phyloP scores from a whole-genome alignment of 139 green algal species.

The Chlamydomonas sp. region DNA sequence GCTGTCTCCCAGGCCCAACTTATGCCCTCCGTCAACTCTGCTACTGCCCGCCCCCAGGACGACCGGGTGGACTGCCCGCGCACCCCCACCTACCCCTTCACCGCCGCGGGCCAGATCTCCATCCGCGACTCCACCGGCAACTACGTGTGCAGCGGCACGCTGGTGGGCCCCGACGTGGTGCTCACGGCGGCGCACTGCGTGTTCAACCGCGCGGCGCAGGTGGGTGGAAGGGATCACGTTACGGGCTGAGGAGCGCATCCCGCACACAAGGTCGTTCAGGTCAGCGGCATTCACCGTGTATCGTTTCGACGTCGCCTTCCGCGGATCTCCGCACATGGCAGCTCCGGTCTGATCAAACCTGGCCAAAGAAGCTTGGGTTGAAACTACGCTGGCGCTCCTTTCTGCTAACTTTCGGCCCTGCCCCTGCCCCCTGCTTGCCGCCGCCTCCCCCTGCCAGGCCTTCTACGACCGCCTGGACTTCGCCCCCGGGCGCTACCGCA shows the following conservation, averaged over 20 bases:
- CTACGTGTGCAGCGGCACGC: slow-evolving; percentile 58
- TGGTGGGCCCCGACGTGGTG: slow-evolving; percentile 59
- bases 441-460: background rate
- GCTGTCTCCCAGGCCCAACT: too few relatives aligned
- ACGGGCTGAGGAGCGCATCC: background rate
- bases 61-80: slow-evolving; percentile 39
- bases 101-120: slow-evolving; percentile 60
- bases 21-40: too few relatives aligned
- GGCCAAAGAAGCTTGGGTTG: too few relatives aligned
- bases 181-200: slow-evolving; percentile 67
- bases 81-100: slow-evolving; percentile 49
- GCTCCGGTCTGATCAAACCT: too few relatives aligned
- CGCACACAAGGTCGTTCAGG: background rate
- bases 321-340: too few relatives aligned
- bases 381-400: too few relatives aligned
- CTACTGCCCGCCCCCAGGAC: slow-evolving; percentile 1
- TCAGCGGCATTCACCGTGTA: background rate
- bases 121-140: slow-evolving; percentile 43
- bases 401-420: background rate
- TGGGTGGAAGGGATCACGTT: background rate
- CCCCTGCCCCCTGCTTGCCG: background rate
- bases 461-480: slow-evolving; percentile 61
- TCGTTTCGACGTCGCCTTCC: background rate
- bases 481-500: slow-evolving; percentile 47
- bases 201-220: slow-evolving; percentile 45